Conservation (phyloP, 1,139 yeast species). For the Zhuliangozyma parablackwelliae region DNA sequence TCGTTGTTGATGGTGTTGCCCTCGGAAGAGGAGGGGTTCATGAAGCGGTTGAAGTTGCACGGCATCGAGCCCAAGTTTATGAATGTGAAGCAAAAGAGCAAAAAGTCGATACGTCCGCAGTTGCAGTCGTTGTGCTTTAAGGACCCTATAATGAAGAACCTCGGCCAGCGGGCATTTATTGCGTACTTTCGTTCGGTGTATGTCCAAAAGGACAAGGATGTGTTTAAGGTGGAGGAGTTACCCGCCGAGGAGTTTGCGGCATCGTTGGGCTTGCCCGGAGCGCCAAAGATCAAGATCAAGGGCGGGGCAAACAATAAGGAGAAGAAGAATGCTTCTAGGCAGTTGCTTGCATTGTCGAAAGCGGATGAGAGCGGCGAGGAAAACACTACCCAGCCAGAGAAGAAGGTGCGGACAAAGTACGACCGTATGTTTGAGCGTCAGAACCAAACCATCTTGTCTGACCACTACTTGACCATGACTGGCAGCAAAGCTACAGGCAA, state of each 20-base stretch:
- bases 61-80: conserved; percentile 69
- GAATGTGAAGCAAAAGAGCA: conserved; percentile 72
- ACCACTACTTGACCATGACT: conserved; percentile 75
- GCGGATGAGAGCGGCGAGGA: conserved; percentile 67
- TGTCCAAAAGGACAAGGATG: conserved; percentile 82
- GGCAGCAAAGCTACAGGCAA: conserved; percentile 28
- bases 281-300: conserved; percentile 80
- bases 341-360: conserved; percentile 52
- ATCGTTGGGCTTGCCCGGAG: conserved; percentile 91
- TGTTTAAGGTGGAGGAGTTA: conserved; percentile 69
- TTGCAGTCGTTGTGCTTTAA: conserved; percentile 87
- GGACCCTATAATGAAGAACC: conserved; percentile 84
- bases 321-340: conserved; percentile 77
- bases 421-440: conserved; percentile 95
- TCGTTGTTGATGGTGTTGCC: conserved; percentile 82
- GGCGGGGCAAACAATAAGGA: conserved; percentile 55
- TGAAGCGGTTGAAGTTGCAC: conserved; percentile 56
- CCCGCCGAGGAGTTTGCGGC: conserved; percentile 83
- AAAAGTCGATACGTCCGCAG: conserved; percentile 76
- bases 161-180: conserved; percentile 93
- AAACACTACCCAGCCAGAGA: conserved; percentile 31
- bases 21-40: conserved; percentile 74
- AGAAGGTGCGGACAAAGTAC: conserved; percentile 75
- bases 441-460: conserved; percentile 88
- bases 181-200: conserved; percentile 83